Percentiles rank a stretch among this genome's conserved stretches.
phyloP scores from a whole-genome alignment of 1,139 yeast species.

The Debaryomycetaceae sp. region DNA sequence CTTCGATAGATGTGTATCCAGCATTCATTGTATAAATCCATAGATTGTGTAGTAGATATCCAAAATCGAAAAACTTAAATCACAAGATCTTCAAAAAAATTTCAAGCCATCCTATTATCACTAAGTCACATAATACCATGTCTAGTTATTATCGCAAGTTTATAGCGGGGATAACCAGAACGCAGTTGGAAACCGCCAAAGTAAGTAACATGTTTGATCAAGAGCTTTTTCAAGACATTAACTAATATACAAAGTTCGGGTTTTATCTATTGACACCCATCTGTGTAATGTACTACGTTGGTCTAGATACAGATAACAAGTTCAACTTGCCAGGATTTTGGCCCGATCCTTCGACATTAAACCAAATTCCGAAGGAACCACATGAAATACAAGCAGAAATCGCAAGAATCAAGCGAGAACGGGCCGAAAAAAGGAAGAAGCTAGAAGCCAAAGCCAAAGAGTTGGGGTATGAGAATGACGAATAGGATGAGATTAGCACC shows the following conservation, averaged over 20 bases:
- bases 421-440: conserved; percentile 67
- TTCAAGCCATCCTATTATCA: background rate
- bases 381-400: conserved; percentile 89
- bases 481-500: conserved; percentile 1
- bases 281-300: conserved; percentile 86
- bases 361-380: conserved; percentile 89
- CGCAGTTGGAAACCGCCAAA: conserved; percentile 68
- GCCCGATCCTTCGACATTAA: conserved; percentile 93
- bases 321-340: conserved; percentile 93
- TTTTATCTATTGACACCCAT: conserved; percentile 85
- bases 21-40: conserved; percentile 4
- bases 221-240: background rate
- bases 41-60: background rate
- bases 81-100: background rate
- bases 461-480: conserved; percentile 51
- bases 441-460: conserved; percentile 70
- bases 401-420: conserved; percentile 76
- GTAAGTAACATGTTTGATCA: conserved; percentile 30
- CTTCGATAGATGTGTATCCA: conserved; percentile 27
- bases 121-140: background rate
- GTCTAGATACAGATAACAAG: conserved; percentile 83
- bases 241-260: conserved; percentile 52
- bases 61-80: background rate
- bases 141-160: conserved; percentile 22
- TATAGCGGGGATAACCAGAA: conserved; percentile 43